phyloP scores from a whole-genome alignment of 306 rosid genomes.

The Malus sieversii region DNA sequence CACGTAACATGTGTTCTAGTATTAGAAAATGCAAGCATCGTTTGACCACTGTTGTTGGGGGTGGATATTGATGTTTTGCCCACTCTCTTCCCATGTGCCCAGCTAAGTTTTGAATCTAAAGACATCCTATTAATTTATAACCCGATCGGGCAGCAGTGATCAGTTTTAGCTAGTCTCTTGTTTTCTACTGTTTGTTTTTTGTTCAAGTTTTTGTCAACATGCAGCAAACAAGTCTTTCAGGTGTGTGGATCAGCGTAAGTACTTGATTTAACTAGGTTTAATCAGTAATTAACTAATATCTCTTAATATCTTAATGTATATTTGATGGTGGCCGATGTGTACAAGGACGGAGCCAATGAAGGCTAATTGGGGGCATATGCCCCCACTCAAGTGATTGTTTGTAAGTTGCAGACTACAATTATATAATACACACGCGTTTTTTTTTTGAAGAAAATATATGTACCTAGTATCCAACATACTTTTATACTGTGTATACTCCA shows the following conservation, averaged over 20 bases:
- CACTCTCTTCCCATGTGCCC: slow-evolving; percentile 8
- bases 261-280: neutral
- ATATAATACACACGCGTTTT: too few relatives aligned
- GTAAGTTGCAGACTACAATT: too few relatives aligned
- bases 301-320: neutral
- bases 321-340: neutral
- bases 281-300: neutral
- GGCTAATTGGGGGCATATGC: too few relatives aligned
- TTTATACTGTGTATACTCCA: too few relatives aligned
- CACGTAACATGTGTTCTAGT: too few relatives aligned
- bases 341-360: too few relatives aligned
- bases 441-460: too few relatives aligned
- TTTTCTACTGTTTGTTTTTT: neutral
- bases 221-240: neutral
- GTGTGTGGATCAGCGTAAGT: neutral
- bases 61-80: slow-evolving; percentile 4
- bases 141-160: neutral
- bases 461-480: too few relatives aligned
- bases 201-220: neutral
- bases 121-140: neutral
- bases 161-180: neutral
- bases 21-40: neutral
- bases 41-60: neutral
- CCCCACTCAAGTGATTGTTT: too few relatives aligned
- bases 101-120: neutral